Percentiles rank a stretch among this genome's conserved stretches.
These are phyloP conservation scores for Verticillium albo-atrum DNA, from an alignment of 2,329 filamentous ascomycete species.

Conservation along the genomic window DNA sequence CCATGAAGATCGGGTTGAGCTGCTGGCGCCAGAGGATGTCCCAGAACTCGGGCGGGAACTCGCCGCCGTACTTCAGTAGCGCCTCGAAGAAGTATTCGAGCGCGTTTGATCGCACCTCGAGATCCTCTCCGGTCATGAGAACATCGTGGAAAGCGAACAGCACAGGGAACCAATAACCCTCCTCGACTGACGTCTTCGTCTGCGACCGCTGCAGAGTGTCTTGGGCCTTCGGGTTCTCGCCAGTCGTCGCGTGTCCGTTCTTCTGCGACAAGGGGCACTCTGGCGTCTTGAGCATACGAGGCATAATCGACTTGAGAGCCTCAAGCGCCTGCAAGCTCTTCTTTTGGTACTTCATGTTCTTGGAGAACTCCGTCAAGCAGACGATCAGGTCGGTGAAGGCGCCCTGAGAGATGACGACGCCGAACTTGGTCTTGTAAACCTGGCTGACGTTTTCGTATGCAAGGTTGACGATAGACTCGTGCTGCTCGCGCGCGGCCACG, in stretches of 20 bases:
- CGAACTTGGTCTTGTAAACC: constrained; percentile 93
- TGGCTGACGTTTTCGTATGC: constrained; percentile 96
- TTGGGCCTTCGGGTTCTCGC: constrained; percentile 35
- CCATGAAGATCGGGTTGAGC: constrained; percentile 97
- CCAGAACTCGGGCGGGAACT: constrained; percentile 94
- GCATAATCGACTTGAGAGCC: constrained; percentile 86
- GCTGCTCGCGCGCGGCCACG: constrained; percentile 86
- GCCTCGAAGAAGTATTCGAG: constrained; percentile 97
- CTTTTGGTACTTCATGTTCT: constrained; percentile 98
- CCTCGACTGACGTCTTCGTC: constrained; percentile 82
- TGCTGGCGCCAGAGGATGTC: constrained; percentile 97
- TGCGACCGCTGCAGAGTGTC: constrained; percentile 49
- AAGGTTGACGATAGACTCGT: constrained; percentile 93
- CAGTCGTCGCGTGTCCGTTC: constrained; percentile 27
- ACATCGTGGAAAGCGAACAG: constrained; percentile 98
- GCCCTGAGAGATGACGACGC: constrained; percentile 91
- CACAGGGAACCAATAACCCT: constrained; percentile 98
- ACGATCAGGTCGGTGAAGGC: constrained; percentile 96
- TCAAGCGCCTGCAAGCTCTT: constrained; percentile 97
- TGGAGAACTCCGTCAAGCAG: constrained; percentile 96
- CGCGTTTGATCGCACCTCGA: constrained; percentile 88
- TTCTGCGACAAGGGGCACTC: constrained; percentile 85
- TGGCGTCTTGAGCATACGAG: constrained; percentile 90
- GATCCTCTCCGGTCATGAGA: constrained; percentile 96
- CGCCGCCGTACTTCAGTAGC: constrained; percentile 81